phyloP scores from a whole-genome alignment of 2,329 filamentous ascomycete genomes.

The Dryadomyces sulphureus region DNA sequence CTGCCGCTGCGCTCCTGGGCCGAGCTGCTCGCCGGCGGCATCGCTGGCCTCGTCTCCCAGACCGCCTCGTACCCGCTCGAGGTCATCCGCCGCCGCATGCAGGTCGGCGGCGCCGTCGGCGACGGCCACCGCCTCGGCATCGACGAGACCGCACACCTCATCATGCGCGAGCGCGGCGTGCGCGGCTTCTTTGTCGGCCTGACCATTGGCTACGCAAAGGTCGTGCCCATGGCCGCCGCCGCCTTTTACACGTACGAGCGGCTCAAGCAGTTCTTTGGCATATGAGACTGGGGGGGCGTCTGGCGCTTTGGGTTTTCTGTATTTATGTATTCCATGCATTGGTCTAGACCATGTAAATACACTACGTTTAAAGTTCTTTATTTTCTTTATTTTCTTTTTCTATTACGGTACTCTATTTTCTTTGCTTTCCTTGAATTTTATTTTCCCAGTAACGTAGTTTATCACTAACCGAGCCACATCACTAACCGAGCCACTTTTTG shows the following conservation, averaged over 20 bases:
- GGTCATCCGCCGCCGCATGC: slow-evolving; percentile 84
- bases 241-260: slow-evolving; percentile 54
- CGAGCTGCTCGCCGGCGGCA: slow-evolving; percentile 68
- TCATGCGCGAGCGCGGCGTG: slow-evolving; percentile 60
- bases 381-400: neutral
- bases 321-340: no score
- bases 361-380: no score
- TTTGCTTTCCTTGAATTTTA: no score
- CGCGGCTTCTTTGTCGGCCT: slow-evolving; percentile 84
- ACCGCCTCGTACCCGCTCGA: slow-evolving; percentile 89
- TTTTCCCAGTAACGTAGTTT: no score
- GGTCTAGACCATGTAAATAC: no score
- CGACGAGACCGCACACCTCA: slow-evolving; percentile 59
- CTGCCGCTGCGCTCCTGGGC: slow-evolving; percentile 71
- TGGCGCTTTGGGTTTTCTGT: neutral
- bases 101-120: slow-evolving; percentile 86
- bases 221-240: slow-evolving; percentile 73
- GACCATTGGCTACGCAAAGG: slow-evolving; percentile 89
- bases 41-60: slow-evolving; percentile 80
- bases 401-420: no score
- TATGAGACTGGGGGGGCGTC: slow-evolving; percentile 26
- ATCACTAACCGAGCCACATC: no score
- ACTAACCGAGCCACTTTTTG: no score
- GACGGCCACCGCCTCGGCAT: slow-evolving; percentile 72
- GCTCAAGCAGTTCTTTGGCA: slow-evolving; percentile 47